Evolutionary conservation across 73 alveolate genomes (phyloP).

Genomic region (Breviolum minutum): DNA sequence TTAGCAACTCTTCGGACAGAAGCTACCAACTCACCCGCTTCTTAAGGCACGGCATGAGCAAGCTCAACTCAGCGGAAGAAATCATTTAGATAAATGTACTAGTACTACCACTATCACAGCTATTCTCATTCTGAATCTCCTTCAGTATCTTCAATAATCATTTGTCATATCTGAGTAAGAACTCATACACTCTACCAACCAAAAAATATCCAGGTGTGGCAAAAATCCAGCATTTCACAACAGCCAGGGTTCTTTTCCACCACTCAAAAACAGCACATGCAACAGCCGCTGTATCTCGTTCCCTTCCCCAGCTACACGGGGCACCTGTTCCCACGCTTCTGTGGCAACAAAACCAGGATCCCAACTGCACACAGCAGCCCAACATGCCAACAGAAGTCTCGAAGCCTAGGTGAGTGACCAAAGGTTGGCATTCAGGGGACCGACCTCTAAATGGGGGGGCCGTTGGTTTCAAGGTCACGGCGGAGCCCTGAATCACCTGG

Average conservation of each 20-base stretch:
- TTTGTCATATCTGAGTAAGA: no score
- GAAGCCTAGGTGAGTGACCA: neutral
- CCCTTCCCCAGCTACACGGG: neutral
- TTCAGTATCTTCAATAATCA: no score
- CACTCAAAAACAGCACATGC: neutral
- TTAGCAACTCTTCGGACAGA: no score
- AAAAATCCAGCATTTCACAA: neutral
- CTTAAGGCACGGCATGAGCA: no score
- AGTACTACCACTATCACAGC: no score
- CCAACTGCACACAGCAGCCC: constrained; percentile 84
- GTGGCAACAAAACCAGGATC: constrained; percentile 33
- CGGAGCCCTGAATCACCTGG: neutral
- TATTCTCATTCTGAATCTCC: no score
- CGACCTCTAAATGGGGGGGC: neutral
- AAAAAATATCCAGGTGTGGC: no score
- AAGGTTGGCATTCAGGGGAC: neutral
- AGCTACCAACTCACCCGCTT: no score
- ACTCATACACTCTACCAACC: no score
- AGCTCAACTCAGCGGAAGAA: no score
- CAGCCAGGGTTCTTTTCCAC: neutral
- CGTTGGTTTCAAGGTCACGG: neutral
- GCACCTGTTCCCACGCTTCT: constrained; percentile 42
- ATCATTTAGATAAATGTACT: no score
- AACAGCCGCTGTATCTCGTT: neutral
- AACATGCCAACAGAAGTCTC: constrained; percentile 27